Base-by-base conservation (phyloP, 495 filamentous ascomycete species). In the Penicillium riverlandense region DNA sequence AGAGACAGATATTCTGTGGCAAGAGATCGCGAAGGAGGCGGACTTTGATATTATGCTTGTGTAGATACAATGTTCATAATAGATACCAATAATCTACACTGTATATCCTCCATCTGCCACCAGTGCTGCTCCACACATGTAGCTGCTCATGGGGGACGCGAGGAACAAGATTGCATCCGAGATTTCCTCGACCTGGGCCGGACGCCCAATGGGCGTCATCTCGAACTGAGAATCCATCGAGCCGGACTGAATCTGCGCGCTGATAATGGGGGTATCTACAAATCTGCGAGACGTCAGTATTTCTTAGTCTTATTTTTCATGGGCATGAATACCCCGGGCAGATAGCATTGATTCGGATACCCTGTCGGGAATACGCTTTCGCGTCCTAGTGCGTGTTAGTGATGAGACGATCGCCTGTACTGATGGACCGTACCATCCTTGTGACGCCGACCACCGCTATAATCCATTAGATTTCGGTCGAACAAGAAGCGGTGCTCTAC, bases 101-200 rank as follows among this genome's bases (percentile, higher is more conserved):
- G 52, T 59, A 31, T 50, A 51, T 7, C 52, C 56, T 34, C 53
- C 56, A 44, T 47, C 55, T 7, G 48, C 52, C 11, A 59, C 49
- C 14, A 59, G 31, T 5, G 52, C 46, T 2, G 52, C 51, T 16
- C 63, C 63, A 29, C 45, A 49, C 59, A 74, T 66, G 37, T 62
- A 74, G 47, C 69, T 74, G 33, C 61, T 65, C 58, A 65, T 63
- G 7, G 58, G 50, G 12, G 60, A 71, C 11, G 72, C 78, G 8
- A 90, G 72, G 59, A 88, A 89, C 12, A 76, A 47, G 16, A 78
- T 81, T 29, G 81, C 83, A 43, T 84, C 78, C 15, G 84, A 84
- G 39, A 89, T 72, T 49, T 90, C 85, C 6, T 78, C 71, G n/a
- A 55, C 45, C 11, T 47, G 33, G 1, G 49, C 53, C 1, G 53